These are phyloP conservation scores for Annulohypoxylon moriforme DNA, from an alignment of 495 filamentous ascomycete species.

Conservation along the genomic window DNA sequence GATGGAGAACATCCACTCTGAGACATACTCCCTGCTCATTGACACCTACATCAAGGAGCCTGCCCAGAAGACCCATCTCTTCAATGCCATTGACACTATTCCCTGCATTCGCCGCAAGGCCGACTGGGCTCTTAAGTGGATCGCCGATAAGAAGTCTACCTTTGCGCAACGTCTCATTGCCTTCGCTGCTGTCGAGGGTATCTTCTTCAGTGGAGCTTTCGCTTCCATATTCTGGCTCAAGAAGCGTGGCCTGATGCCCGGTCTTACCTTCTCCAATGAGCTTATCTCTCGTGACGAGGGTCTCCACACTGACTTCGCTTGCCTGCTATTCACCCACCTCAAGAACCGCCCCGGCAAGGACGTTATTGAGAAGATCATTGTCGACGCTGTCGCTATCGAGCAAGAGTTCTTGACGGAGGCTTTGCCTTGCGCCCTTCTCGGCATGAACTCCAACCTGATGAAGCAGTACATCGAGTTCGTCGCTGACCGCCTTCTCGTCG, in stretches of 20 bases:
- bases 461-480: constrained; percentile 99
- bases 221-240: constrained; percentile 99
- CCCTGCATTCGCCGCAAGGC: constrained; percentile 98
- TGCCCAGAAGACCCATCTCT: constrained; percentile 92
- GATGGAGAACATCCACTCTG: constrained; percentile 99
- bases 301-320: constrained; percentile 99
- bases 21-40: constrained; percentile 99
- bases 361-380: constrained; percentile 86
- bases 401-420: constrained; percentile 98
- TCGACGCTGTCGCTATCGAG: constrained; percentile 93
- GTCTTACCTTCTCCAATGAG: constrained; percentile 99
- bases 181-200: constrained; percentile 98
- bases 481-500: constrained; percentile 90
- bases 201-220: constrained; percentile 99
- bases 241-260: constrained; percentile 99
- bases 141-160: constrained; percentile 88
- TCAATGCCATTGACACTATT: constrained; percentile 98
- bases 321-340: constrained; percentile 93
- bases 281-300: constrained; percentile 99
- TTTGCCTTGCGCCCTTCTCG: constrained; percentile 88
- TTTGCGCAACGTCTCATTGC: constrained; percentile 96
- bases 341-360: constrained; percentile 88
- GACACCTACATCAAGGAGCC: constrained; percentile 99
- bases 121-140: constrained; percentile 97
- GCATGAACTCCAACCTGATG: constrained; percentile 98